Evolutionary conservation across 2,329 filamentous ascomycete genomes (phyloP).

Genomic region (Dothideomycetidae sp.): DNA sequence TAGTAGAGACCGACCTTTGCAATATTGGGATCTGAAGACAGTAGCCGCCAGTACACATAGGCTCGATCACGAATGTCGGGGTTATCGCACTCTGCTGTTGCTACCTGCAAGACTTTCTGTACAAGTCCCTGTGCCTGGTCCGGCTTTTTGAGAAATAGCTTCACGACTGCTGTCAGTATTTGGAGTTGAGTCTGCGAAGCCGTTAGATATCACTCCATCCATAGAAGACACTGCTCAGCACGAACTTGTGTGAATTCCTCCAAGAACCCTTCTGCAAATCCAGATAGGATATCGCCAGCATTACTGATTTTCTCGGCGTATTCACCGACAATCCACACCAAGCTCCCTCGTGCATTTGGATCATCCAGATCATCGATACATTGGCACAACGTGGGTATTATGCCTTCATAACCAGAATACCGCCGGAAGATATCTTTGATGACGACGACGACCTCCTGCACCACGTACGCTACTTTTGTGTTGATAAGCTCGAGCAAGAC

Average conservation of each 20-base stretch:
- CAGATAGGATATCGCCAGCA: slow-evolving; percentile 80
- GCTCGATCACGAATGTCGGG: slow-evolving; percentile 93
- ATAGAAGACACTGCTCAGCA: slow-evolving; percentile 13
- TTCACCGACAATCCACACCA: slow-evolving; percentile 98
- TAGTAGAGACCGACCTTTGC: slow-evolving; percentile 62
- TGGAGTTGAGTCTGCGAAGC: slow-evolving; percentile 72
- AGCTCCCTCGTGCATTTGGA: slow-evolving; percentile 71
- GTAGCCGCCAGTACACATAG: slow-evolving; percentile 93
- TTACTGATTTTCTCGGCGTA: slow-evolving; percentile 99
- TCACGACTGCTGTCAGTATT: slow-evolving; percentile 92
- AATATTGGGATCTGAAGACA: slow-evolving; percentile 81
- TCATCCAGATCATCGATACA: slow-evolving; percentile 96
- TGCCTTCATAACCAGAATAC: slow-evolving; percentile 94
- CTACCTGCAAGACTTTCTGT: slow-evolving; percentile 83
- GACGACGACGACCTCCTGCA: slow-evolving; percentile 96
- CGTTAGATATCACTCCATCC: slow-evolving; percentile 19
- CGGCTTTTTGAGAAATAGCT: slow-evolving; percentile 93
- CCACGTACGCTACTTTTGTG: slow-evolving; percentile 97
- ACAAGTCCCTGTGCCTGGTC: slow-evolving; percentile 81
- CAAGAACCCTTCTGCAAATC: slow-evolving; percentile 86
- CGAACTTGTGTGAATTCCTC: slow-evolving; percentile 88
- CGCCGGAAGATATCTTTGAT: slow-evolving; percentile 98
- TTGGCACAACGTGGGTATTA: slow-evolving; percentile 90
- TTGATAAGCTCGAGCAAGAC: slow-evolving; percentile 86
- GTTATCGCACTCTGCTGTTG: slow-evolving; percentile 91